These are phyloP conservation scores for Puccinia coronata DNA, from an alignment of 1,284 basidiomycete species.

Conservation along the genomic window DNA sequence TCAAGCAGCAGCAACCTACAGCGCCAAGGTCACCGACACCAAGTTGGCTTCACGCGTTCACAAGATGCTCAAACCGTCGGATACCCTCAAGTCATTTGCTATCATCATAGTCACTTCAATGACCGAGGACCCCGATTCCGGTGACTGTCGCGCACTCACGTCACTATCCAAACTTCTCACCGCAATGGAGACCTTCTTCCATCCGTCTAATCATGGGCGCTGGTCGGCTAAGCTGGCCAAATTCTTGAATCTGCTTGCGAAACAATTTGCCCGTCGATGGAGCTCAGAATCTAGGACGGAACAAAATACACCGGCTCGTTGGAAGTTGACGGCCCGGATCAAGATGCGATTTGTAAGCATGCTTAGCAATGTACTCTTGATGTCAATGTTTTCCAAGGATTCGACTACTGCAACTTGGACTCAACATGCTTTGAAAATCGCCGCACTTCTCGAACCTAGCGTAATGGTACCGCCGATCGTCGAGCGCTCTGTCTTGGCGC, in stretches of 20 bases:
- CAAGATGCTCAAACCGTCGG: conserved; percentile 75
- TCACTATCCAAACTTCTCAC: conserved; percentile 84
- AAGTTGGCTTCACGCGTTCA: conserved; percentile 68
- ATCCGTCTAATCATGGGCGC: conserved; percentile 66
- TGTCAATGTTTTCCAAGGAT: conserved; percentile 92
- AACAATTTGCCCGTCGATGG: conserved; percentile 80
- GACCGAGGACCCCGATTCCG: conserved; percentile 71
- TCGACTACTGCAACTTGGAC: conserved; percentile 65
- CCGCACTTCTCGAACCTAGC: conserved; percentile 79
- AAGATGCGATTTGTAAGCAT: conserved; percentile 78
- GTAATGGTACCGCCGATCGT: conserved; percentile 89
- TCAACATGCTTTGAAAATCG: conserved; percentile 70
- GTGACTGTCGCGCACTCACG: conserved; percentile 68
- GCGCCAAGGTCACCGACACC: conserved; percentile 62
- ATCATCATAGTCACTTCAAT: conserved; percentile 89
- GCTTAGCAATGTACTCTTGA: conserved; percentile 81
- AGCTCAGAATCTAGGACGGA: conserved; percentile 75
- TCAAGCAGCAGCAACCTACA: conserved; percentile 66
- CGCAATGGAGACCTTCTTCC: conserved; percentile 89
- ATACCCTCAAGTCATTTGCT: conserved; percentile 74
- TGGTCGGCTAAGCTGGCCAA: conserved; percentile 64
- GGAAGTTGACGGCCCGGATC: conserved; percentile 79
- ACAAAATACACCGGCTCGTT: conserved; percentile 76
- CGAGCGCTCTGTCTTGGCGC: conserved; percentile 83
- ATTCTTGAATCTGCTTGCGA: conserved; percentile 77